Base-by-base conservation (phyloP, 2,329 filamentous ascomycete species). In the Colletotrichum sublineola region DNA sequence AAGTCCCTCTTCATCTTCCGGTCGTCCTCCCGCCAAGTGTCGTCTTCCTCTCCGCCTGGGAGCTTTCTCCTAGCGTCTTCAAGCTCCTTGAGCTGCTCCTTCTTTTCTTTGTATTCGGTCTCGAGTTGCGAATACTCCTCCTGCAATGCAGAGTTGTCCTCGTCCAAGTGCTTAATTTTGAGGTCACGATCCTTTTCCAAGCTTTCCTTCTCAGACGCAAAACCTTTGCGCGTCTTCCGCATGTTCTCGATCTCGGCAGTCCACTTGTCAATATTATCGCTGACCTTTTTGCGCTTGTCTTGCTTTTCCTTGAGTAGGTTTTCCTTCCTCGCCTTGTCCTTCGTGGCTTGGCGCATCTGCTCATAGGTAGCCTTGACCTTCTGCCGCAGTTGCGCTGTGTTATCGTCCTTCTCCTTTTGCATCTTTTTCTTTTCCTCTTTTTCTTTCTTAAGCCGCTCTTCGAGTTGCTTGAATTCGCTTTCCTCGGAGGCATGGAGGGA, bases 371-470 rank as follows among this genome's bases (percentile, higher is more conserved):
- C 90, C 64, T 94, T 92, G 65, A 97, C 91, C 78, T 96, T 92
- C 74, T 92, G 92, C 78, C 93, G 94, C 66, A 98, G 83, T 78
- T 95, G 94, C 56, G 94, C 91, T 61, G 94, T 98, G 63, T 92
- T 93, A 77, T 97, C 94, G 75, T 98, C 96, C 80, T 97, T 97
- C 78, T 97, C 94, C 79, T 94, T 96, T 66, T 96, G 86, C 29
- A 91, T 88, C 74, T 92, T 91, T 77, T 89, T 92, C 80, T 97
- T 91, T 63, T 92, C 89, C 75, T 97, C 94, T 72, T 94, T 92
- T 77, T 97, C 94, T 71, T 91, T 91, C 67, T 92, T 90, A 42
- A 97, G 80, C 56, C 93, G 90, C 50, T 90, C 88, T 75, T 94
- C 83, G 64, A 89, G 83, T n/a, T 87, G 84, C 75, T 89, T 89